Conservation (phyloP, 495 filamentous ascomycete species). For the Daldinia vernicosa region DNA sequence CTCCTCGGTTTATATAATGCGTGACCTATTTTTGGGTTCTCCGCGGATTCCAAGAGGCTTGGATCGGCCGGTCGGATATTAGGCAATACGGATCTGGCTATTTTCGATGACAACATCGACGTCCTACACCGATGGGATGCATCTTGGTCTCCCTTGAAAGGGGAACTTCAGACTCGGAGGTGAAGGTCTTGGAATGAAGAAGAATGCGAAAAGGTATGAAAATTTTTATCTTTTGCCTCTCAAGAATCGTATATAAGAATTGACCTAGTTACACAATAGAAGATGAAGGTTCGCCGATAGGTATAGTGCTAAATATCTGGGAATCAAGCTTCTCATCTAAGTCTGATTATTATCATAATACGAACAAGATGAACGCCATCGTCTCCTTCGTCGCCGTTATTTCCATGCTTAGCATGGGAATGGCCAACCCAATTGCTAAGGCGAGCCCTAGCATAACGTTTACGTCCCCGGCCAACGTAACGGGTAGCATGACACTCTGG, state of each 20-base stretch:
- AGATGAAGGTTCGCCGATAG: background rate
- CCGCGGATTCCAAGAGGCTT: slow-evolving; percentile 12
- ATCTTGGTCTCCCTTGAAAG: slow-evolving; percentile 6
- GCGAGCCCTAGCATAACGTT: background rate
- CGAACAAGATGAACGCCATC: slow-evolving; percentile 4
- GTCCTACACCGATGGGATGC: slow-evolving; percentile 2
- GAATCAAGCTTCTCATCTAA: background rate
- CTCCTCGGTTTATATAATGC: background rate
- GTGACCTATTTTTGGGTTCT: slow-evolving; percentile 16
- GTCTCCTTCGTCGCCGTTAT: background rate
- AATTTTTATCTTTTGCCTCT: background rate
- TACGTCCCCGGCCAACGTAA: background rate
- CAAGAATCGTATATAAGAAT: background rate
- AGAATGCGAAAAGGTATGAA: background rate
- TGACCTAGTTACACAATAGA: background rate
- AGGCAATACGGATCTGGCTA: slow-evolving; percentile 21
- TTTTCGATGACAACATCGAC: background rate
- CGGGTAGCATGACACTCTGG: background rate
- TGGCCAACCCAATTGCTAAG: slow-evolving; percentile 5
- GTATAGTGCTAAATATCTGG: background rate
- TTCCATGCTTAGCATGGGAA: background rate
- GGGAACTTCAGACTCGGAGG: background rate
- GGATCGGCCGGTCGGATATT: background rate
- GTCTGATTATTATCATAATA: background rate
- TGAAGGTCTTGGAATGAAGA: background rate